phyloP scores from a whole-genome alignment of 129 eudicot genomes.

The Smallanthus sonchifolius region DNA sequence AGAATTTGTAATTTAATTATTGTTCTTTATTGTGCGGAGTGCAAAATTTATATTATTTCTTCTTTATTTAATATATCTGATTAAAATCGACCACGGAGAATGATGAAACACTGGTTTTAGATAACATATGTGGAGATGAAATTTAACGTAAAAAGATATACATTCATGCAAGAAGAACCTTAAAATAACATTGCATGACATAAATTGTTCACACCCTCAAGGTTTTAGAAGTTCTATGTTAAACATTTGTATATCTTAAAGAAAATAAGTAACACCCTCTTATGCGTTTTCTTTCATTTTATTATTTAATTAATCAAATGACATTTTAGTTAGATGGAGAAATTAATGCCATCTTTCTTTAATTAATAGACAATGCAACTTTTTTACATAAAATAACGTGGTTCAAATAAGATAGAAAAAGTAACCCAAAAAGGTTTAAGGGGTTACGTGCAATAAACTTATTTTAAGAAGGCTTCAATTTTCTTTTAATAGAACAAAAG shows the following conservation, averaged over 20 bases:
- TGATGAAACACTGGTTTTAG: neutral
- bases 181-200: neutral
- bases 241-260: neutral
- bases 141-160: neutral
- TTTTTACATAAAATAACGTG: neutral
- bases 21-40: neutral
- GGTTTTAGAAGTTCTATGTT: neutral
- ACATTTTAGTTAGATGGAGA: neutral
- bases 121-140: neutral
- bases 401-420: neutral
- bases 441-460: constrained; percentile 9
- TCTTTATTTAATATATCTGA: too few relatives aligned
- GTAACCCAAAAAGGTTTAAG: neutral
- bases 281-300: neutral
- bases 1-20: constrained; percentile 10
- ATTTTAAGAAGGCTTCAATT: neutral
- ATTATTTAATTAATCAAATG: neutral
- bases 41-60: neutral
- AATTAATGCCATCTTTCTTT: neutral
- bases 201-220: neutral
- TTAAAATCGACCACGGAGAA: neutral
- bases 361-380: neutral
- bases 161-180: neutral
- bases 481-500: neutral
- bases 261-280: neutral